Evolutionary conservation across 306 rosid species (phyloP), one percentile per base, ranked within the genome.

Genomic region (Malus orientalis): DNA sequence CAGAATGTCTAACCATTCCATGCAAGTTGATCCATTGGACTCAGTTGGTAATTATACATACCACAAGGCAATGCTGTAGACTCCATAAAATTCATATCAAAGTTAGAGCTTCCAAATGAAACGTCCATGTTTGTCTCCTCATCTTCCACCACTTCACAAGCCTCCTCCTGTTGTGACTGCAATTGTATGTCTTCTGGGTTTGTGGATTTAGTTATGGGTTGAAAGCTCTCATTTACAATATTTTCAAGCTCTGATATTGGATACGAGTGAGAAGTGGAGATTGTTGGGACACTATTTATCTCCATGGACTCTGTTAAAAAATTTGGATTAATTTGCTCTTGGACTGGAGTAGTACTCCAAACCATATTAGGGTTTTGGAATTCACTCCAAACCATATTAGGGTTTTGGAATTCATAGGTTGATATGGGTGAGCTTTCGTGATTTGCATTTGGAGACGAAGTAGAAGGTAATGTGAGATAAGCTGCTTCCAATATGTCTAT

Each of bases 1-100:
- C 7, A 15, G 15, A 64, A 2, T 64, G 0, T 8, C 68, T 74
- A 74, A 20, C 53, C 36, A 77, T 77, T 44, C 83, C 87, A 78
- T 70, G 69, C 73, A 69, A 71, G 65, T 74, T 81, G 78, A 81
- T 84, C 80, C 71, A 23, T 14, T 29, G 79, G 73, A 69, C 73
- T 78, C 30, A 36, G 51, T 32, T 75, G 80, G 69, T 44, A 71
- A 78, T 64, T 32, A 64, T 65, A 72, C 81, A 81, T 45, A 75
- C 76, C 83, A 73, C 69, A 64, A 65, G 83, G 67, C 59, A 57
- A 12, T 44, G 27, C 5, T 18, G 79, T 25, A n/a, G 78, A 70
- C 75, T 75, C 85, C 70, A 49, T 63, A 59, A 78, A 75, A 72
- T 78, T 83, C 61, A 84, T 59, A 57, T 78, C 83, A 59, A 71